Evolutionary conservation across 2,329 filamentous ascomycete genomes (phyloP), one percentile per base, ranked within the genome.

Genomic region (Colletotrichum orbiculare): DNA sequence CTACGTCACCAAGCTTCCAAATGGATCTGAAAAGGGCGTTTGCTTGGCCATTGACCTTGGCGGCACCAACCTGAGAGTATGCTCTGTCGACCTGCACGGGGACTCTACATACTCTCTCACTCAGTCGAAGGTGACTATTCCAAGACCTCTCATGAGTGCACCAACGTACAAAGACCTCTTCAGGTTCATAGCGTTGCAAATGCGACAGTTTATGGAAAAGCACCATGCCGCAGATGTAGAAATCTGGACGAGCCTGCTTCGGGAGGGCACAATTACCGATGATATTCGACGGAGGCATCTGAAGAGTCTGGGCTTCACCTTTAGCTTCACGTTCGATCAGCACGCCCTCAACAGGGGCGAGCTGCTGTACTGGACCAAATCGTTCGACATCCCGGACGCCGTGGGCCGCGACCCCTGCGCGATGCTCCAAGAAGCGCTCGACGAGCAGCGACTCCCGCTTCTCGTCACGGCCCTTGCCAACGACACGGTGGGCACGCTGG

Each of bases 311-410:
- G 73, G 73, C 1, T 76, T 76, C 66, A 75, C 73, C 1, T 75
- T 76, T 65, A 75, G 91, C n/a, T 94, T 94, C 78, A 94, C 91
- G n/a, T 94, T 93, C 77, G 69, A 73, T 10, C 72, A 91, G 85
- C 72, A 93, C 91, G 80, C 91, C 87, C 17, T 90, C 90, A 53
- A 84, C 89, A 72, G 87, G 73, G 91, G 91, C 47, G 88, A 86
- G 35, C 79, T 94, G 41, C 87, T 93, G 74, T 87, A 91, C 67
- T 94, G 91, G 91, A 93, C 91, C 45, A 94, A 94, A 77, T 91
- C 91, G 33, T 94, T 92, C 73, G 88, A 92, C 74, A 93, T 94
- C 68, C 81, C 85, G n/a, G 91, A 93, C 72, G 89, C 90, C 0
- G 79, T 94, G 45, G 91, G 91, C 50, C 85, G 91, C 72, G 91